Conservation (phyloP, 2,329 filamentous ascomycete species). For the Colletotrichum sp. region DNA sequence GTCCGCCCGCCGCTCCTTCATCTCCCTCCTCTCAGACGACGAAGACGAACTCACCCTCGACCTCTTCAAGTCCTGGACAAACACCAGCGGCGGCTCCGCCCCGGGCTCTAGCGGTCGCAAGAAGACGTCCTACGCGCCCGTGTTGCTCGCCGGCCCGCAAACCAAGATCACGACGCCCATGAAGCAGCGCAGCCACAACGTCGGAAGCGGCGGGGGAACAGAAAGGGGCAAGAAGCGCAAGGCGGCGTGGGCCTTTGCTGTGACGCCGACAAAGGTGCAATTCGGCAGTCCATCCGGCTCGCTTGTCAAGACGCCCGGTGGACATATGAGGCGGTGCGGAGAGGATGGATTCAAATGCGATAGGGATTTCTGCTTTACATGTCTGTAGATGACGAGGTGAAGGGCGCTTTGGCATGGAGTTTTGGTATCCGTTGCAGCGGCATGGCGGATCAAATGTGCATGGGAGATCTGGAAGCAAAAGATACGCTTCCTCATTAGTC, state of each 20-base stretch:
- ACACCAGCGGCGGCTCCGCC: neutral
- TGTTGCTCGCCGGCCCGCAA: neutral
- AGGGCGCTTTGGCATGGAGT: neutral
- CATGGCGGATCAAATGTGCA: neutral
- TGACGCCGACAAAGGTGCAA: neutral
- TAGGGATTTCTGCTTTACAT: constrained; percentile 65
- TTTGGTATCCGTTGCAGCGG: neutral
- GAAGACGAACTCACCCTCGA: constrained; percentile 43
- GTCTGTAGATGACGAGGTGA: constrained; percentile 39
- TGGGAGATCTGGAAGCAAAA: neutral
- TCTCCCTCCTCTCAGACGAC: constrained; percentile 47
- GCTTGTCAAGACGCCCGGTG: constrained; percentile 52
- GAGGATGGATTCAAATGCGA: constrained; percentile 60
- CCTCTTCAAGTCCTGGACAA: constrained; percentile 26
- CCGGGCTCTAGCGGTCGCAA: neutral
- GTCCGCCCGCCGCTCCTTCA: constrained; percentile 39
- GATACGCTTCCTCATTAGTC: constrained; percentile 15
- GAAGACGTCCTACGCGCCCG: neutral
- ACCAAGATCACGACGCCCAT: constrained; percentile 11
- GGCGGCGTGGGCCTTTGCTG: constrained; percentile 6
- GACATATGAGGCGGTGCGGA: constrained; percentile 57
- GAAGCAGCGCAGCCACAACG: neutral
- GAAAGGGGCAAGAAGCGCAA: constrained; percentile 2
- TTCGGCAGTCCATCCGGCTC: constrained; percentile 25
- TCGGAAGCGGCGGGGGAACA: neutral